A percentile compares a stretch with the other conserved stretches of the same genome.
phyloP scores from a whole-genome alignment of 2,329 filamentous ascomycete genomes.

The Aspergillus chevalieri region DNA sequence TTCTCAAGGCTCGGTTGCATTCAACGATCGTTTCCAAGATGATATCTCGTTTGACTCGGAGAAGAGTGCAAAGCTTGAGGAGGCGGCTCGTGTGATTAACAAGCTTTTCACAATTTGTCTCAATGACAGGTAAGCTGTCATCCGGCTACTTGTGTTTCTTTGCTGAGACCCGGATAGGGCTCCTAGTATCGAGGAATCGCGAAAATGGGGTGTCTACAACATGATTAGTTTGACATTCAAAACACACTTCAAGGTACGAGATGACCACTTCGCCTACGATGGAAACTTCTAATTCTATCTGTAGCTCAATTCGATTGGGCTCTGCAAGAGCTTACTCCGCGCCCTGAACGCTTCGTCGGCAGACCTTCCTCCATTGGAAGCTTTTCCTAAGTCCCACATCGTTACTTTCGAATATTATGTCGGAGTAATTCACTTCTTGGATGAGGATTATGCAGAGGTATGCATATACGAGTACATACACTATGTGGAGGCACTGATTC shows the following conservation, averaged over 20 bases:
- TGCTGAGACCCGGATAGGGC: conserved; percentile 49
- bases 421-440: conserved; percentile 86
- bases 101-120: conserved; percentile 86
- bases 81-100: conserved; percentile 85
- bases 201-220: conserved; percentile 97
- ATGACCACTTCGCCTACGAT: neutral
- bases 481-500: neutral
- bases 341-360: conserved; percentile 69
- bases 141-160: neutral
- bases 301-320: conserved; percentile 75
- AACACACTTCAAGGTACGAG: conserved; percentile 76
- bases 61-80: conserved; percentile 79
- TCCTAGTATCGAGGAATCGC: conserved; percentile 69
- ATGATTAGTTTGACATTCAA: conserved; percentile 94
- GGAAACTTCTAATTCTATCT: conserved; percentile 6
- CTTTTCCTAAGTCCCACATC: conserved; percentile 82
- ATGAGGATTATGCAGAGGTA: conserved; percentile 83
- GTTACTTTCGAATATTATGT: conserved; percentile 97
- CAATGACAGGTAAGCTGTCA: conserved; percentile 66
- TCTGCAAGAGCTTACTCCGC: conserved; percentile 84
- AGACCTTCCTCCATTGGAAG: conserved; percentile 73
- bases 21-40: conserved; percentile 59
- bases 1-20: conserved; percentile 43
- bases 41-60: conserved; percentile 71
- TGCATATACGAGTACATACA: conserved; percentile 7